These are phyloP conservation scores for Mallotus japonicus DNA, from an alignment of 441 rosid genomes.

Conservation along the genomic window DNA sequence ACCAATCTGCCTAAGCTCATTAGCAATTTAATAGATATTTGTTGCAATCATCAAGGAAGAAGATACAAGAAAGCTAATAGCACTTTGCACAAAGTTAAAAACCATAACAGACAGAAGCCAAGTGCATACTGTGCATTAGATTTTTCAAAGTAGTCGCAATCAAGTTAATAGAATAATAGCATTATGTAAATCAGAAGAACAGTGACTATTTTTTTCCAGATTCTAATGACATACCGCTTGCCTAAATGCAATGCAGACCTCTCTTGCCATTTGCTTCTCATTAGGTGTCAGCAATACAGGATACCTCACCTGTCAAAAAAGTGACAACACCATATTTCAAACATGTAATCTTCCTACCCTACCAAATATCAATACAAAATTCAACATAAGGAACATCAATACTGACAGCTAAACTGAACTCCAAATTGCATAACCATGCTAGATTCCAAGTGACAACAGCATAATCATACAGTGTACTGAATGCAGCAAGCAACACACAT, in stretches of 20 bases:
- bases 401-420: neutral
- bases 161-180: neutral
- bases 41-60: neutral
- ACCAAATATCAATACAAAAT: neutral
- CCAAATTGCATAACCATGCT: neutral
- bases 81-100: constrained; percentile 9
- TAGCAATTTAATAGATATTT: neutral
- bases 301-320: constrained; percentile 82
- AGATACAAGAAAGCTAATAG: neutral
- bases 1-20: neutral
- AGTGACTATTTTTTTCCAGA: constrained; percentile 4
- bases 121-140: neutral
- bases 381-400: neutral
- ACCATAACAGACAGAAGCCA: neutral
- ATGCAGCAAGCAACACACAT: neutral
- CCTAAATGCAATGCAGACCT: constrained; percentile 96
- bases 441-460: neutral
- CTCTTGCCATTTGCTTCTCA: constrained; percentile 99
- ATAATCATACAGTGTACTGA: neutral
- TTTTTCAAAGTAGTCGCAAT: constrained; percentile 1
- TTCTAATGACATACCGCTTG: constrained; percentile 64
- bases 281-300: constrained; percentile 96
- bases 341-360: constrained; percentile 5
- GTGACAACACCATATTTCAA: constrained; percentile 18
- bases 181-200: constrained; percentile 5